Evolutionary conservation across 2,329 filamentous ascomycete species (phyloP).

Genomic region (Dothistroma septosporum): DNA sequence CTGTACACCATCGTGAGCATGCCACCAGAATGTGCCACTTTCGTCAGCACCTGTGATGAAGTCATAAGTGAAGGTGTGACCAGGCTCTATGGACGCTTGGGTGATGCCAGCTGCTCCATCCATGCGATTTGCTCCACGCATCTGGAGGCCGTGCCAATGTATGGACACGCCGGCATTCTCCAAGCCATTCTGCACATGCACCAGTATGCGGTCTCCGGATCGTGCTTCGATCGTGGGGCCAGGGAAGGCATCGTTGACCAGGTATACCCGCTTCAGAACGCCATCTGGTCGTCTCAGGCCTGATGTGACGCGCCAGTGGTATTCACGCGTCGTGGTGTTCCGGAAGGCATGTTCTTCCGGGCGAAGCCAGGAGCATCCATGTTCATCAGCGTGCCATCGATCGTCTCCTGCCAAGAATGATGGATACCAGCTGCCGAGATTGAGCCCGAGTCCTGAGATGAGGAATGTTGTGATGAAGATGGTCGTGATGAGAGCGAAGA

Average conservation of each 20-base stretch:
- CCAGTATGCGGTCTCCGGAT: conserved; percentile 44
- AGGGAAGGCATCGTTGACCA: conserved; percentile 51
- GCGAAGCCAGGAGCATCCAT: conserved; percentile 12
- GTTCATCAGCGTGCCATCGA: background rate
- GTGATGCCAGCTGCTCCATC: conserved; percentile 30
- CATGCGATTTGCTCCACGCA: conserved; percentile 20
- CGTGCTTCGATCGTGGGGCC: conserved; percentile 49
- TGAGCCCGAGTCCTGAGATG: background rate
- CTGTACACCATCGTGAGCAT: conserved; percentile 44
- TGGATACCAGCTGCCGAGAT: background rate
- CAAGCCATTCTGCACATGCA: conserved; percentile 43
- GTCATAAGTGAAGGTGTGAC: conserved; percentile 38
- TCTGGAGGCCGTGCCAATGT: conserved; percentile 44
- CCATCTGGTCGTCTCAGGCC: conserved; percentile 39
- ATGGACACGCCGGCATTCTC: conserved; percentile 39
- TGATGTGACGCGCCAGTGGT: conserved; percentile 20
- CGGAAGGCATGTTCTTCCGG: conserved; percentile 22
- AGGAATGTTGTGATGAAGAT: background rate
- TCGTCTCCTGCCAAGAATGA: background rate
- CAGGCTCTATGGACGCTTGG: conserved; percentile 22
- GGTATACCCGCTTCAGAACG: conserved; percentile 47
- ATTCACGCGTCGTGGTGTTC: conserved; percentile 14
- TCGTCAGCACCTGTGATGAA: conserved; percentile 31
- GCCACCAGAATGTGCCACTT: conserved; percentile 49
- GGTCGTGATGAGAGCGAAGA: background rate